A percentile compares a stretch with the other conserved stretches of the same genome.
These are phyloP conservation scores for Helicostylum pulchrum DNA, from an alignment of 192 early-diverging fungal species.

Conservation along the genomic window DNA sequence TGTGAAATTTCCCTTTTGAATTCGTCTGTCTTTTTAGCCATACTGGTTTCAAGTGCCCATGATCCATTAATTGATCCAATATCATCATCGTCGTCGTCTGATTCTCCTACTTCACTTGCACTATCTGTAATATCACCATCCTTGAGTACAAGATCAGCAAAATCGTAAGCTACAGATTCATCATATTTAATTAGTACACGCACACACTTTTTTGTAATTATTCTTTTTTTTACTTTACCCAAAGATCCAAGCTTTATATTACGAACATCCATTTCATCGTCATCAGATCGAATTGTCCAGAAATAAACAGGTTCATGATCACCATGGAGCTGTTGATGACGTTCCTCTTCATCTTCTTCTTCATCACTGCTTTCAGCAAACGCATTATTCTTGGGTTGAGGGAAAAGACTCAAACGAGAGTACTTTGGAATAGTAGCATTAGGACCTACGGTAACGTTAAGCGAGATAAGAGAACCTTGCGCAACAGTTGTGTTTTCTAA, in stretches of 20 bases:
- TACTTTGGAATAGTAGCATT: slow-evolving; percentile 62
- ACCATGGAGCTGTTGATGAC: background rate
- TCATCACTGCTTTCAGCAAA: slow-evolving; percentile 47
- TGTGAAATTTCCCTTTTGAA: slow-evolving; percentile 68
- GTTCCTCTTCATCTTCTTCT: slow-evolving; percentile 32
- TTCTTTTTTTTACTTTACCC: slow-evolving; percentile 31
- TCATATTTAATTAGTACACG: no score
- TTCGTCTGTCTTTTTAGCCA: slow-evolving; percentile 55
- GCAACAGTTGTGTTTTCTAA: slow-evolving; percentile 63
- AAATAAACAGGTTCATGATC: slow-evolving; percentile 60
- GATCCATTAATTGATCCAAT: slow-evolving; percentile 45
- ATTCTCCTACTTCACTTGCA: slow-evolving; percentile 32
- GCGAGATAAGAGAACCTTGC: slow-evolving; percentile 70
- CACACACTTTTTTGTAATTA: background rate
- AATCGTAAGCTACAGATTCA: slow-evolving; percentile 44
- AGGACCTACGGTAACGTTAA: slow-evolving; percentile 69
- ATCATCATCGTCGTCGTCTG: slow-evolving; percentile 41
- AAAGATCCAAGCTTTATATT: slow-evolving; percentile 51
- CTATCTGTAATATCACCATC: slow-evolving; percentile 36
- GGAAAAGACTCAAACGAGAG: slow-evolving; percentile 56
- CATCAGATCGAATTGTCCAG: slow-evolving; percentile 52
- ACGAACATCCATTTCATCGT: slow-evolving; percentile 50
- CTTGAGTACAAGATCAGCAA: slow-evolving; percentile 39
- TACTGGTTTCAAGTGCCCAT: slow-evolving; percentile 48
- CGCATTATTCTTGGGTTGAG: slow-evolving; percentile 30